Evolutionary conservation across 345 rosid genomes (phyloP).

Genomic region (Salix suchowensis): DNA sequence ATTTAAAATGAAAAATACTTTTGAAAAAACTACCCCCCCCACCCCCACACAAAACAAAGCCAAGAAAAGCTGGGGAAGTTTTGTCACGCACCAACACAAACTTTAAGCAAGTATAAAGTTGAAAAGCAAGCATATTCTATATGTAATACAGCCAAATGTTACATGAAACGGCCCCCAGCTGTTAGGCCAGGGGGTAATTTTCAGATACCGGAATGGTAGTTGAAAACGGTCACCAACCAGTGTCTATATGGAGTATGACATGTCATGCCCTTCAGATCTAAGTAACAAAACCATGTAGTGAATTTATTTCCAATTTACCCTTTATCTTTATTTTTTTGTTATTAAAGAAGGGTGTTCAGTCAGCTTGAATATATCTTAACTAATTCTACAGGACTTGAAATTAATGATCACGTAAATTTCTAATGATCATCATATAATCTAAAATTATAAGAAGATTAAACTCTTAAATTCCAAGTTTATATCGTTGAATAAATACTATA

Average conservation of each 20-base stretch:
- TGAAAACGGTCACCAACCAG: slow-evolving; percentile 37
- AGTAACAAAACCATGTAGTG: not conserved
- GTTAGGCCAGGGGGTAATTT: slow-evolving; percentile 26
- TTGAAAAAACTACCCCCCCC: no score
- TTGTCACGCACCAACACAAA: not conserved
- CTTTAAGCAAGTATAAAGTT: slow-evolving; percentile 4
- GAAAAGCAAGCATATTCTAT: not conserved
- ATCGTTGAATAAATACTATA: no score
- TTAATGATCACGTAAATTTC: no score
- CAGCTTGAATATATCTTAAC: fast-evolving
- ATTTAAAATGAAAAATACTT: no score
- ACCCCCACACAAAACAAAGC: not conserved
- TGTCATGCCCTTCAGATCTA: slow-evolving; percentile 5
- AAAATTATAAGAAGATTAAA: no score
- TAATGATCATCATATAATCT: fast-evolving
- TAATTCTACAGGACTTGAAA: fast-evolving
- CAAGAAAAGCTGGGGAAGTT: slow-evolving; percentile 8
- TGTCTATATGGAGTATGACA: not conserved
- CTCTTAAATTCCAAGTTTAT: no score
- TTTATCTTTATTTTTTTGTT: no score
- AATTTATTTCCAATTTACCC: no score
- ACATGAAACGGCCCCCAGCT: not conserved
- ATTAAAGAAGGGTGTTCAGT: fast-evolving
- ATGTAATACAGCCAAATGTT: not conserved
- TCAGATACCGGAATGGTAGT: slow-evolving; percentile 27